These are phyloP conservation scores for Volvox carteri DNA, from an alignment of 163 green algal genomes.

Conservation along the genomic window DNA sequence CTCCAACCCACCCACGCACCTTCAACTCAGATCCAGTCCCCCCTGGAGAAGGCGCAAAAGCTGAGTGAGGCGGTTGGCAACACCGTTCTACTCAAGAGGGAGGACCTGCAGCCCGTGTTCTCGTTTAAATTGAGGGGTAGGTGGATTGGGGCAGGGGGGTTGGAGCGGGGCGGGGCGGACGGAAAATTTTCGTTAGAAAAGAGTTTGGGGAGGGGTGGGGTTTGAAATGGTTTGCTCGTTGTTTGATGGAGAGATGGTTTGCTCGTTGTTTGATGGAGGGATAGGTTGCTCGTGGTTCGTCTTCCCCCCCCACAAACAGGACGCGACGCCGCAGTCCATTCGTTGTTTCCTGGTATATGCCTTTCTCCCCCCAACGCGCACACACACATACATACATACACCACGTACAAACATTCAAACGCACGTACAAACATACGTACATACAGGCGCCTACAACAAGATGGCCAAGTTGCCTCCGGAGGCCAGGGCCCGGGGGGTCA, in stretches of 20 bases:
- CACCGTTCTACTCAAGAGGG: slow-evolving; percentile 94
- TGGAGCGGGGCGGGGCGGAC: not conserved
- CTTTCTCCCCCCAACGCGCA: not conserved
- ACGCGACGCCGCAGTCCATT: too few relatives aligned
- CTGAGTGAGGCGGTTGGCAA: slow-evolving; percentile 87
- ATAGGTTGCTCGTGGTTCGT: too few relatives aligned
- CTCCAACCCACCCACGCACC: too few relatives aligned
- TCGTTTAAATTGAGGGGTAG: slow-evolving; percentile 96
- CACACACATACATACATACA: too few relatives aligned
- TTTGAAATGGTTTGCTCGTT: not conserved
- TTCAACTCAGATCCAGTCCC: slow-evolving; percentile 87
- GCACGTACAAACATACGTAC: too few relatives aligned
- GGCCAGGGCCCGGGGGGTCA: slow-evolving; percentile 88
- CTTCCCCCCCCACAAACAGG: too few relatives aligned
- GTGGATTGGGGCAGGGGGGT: not conserved
- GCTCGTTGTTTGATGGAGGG: too few relatives aligned
- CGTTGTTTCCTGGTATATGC: not conserved
- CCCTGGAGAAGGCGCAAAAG: slow-evolving; percentile 84
- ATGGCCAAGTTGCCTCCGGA: slow-evolving; percentile 91
- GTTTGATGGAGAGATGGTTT: not conserved
- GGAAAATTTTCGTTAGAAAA: too few relatives aligned
- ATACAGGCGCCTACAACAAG: slow-evolving; percentile 97
- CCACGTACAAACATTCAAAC: too few relatives aligned
- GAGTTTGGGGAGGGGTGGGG: too few relatives aligned
- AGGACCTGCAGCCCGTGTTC: slow-evolving; percentile 97